Evolutionary conservation across 257 asterid species (phyloP).

Genomic region (Solanum clarkiae): DNA sequence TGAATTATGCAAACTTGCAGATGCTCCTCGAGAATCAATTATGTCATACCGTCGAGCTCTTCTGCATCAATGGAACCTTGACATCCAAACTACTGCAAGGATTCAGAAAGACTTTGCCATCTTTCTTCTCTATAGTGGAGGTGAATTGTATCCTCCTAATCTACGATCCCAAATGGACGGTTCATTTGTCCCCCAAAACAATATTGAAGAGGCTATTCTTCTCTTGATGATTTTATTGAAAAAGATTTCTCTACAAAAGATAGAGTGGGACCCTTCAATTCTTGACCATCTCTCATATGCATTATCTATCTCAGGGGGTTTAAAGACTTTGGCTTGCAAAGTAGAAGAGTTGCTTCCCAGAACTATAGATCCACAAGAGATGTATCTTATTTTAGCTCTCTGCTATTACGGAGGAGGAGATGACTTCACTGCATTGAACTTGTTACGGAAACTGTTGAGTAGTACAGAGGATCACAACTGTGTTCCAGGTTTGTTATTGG

Average conservation of each 20-base stretch:
- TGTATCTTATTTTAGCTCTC: slow-evolving; percentile 61
- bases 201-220: slow-evolving; percentile 81
- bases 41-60: slow-evolving; percentile 83
- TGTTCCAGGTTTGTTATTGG: slow-evolving; percentile 44
- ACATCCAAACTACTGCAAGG: slow-evolving; percentile 50
- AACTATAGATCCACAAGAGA: slow-evolving; percentile 37
- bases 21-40: slow-evolving; percentile 59
- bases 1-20: slow-evolving; percentile 66
- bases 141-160: slow-evolving; percentile 59
- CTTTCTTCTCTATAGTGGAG: slow-evolving; percentile 75
- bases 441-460: slow-evolving; percentile 50
- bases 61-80: slow-evolving; percentile 79
- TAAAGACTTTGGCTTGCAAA: slow-evolving; percentile 64
- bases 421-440: slow-evolving; percentile 40
- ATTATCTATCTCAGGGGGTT: slow-evolving; percentile 64
- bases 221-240: slow-evolving; percentile 60
- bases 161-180: slow-evolving; percentile 59
- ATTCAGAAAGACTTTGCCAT: slow-evolving; percentile 73
- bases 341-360: slow-evolving; percentile 78
- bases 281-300: slow-evolving; percentile 78
- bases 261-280: slow-evolving; percentile 81
- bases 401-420: slow-evolving; percentile 72
- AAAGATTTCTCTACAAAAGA: slow-evolving; percentile 40
- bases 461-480: slow-evolving; percentile 14
- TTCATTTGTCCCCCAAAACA: slow-evolving; percentile 68